Evolutionary conservation across 2,329 filamentous ascomycete species (phyloP), one percentile per base, ranked within the genome.

Genomic region (Dothiorella sarmentorum): DNA sequence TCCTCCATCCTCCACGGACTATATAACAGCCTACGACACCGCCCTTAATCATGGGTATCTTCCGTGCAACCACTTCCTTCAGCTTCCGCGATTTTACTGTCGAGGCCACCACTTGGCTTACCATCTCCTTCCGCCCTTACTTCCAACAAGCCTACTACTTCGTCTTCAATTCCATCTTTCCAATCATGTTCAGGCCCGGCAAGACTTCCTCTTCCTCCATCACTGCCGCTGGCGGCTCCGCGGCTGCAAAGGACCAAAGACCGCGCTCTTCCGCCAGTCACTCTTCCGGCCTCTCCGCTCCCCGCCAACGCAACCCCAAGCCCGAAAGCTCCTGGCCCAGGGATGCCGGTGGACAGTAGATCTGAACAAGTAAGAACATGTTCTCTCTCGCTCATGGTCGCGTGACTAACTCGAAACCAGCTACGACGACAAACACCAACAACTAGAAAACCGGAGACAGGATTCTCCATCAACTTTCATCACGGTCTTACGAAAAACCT

Each of bases 91-190:
- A 53, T 29, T 42, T 52, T 31, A 52, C 47, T 6, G 31, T 52
- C 31, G 20, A 35, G 7, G 49, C 33, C 33, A 40, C 49, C 24
- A 29, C 49, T 40, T 53, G 33, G 49, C 49, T 53, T 37, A 53
- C 33, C 10, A 27, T 53, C 49, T 40, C 49, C 9, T 53, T 53
- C 49, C 49, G 49, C 29, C 49, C 49, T 40, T 40, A 40, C 24
- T n/a, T 53, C 49, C 33, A 47, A 10, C 43, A 47, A 31, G 27
- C 43, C 43, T 29, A 18, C 43, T 47, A 40, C 24, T 53, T 53
- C 35, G 22, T 53, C 49, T 40, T 53, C 49, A 53, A 53, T 40
- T 53, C 49, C 49, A 20, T 53, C 22, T 40, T 53, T 20, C 49
- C 49, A 53, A 53, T 53, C 49, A 53, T 53, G 49, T 53, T 40